Percentiles rank a stretch among this genome's conserved stretches.
These are phyloP conservation scores for Cladosporium austrohemisphaericum DNA, from an alignment of 2,329 filamentous ascomycete species.

Conservation along the genomic window DNA sequence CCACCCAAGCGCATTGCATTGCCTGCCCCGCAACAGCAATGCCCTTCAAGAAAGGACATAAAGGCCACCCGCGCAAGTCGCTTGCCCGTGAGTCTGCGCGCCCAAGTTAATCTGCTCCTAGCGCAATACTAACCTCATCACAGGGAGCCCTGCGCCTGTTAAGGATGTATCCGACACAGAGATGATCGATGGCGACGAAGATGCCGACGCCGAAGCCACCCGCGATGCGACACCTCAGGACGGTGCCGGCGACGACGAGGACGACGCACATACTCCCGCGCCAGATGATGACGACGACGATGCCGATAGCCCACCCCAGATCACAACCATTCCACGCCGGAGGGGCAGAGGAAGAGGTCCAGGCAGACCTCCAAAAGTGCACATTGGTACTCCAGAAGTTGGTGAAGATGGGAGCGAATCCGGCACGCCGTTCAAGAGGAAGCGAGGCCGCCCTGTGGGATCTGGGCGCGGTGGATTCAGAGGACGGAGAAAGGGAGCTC, in stretches of 20 bases:
- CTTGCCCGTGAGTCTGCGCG: slow-evolving; percentile 15
- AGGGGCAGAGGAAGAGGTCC: slow-evolving; percentile 33
- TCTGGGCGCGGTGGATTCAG: slow-evolving; percentile 59
- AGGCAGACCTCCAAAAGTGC: slow-evolving; percentile 1
- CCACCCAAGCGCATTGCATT: slow-evolving; percentile 3
- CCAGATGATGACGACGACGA: slow-evolving; percentile 31
- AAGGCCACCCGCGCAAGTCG: slow-evolving; percentile 24
- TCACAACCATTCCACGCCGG: slow-evolving; percentile 38
- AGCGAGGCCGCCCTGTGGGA: slow-evolving; percentile 46
- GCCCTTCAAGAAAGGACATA: slow-evolving; percentile 29
- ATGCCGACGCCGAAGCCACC: slow-evolving; percentile 21
- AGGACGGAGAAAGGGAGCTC: slow-evolving; percentile 67
- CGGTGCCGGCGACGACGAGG: slow-evolving; percentile 23
- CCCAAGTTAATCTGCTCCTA: too few relatives aligned
- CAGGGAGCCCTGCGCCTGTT: slow-evolving; percentile 27
- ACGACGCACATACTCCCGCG: slow-evolving; percentile 25
- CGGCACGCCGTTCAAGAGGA: slow-evolving; percentile 48
- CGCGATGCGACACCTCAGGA: slow-evolving; percentile 17
- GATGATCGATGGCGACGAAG: slow-evolving; percentile 28
- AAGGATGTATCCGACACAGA: slow-evolving; percentile 30
- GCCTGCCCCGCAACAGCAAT: slow-evolving; percentile 16
- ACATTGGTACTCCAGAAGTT: slow-evolving; percentile 60
- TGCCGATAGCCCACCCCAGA: slow-evolving; percentile 25
- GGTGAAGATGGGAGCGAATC: slow-evolving; percentile 45
- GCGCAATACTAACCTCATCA: slow-evolving; percentile 8